Evolutionary conservation across 2,329 filamentous ascomycete species (phyloP), one percentile per base, ranked within the genome.

Genomic region (Colletotrichum destructivum): DNA sequence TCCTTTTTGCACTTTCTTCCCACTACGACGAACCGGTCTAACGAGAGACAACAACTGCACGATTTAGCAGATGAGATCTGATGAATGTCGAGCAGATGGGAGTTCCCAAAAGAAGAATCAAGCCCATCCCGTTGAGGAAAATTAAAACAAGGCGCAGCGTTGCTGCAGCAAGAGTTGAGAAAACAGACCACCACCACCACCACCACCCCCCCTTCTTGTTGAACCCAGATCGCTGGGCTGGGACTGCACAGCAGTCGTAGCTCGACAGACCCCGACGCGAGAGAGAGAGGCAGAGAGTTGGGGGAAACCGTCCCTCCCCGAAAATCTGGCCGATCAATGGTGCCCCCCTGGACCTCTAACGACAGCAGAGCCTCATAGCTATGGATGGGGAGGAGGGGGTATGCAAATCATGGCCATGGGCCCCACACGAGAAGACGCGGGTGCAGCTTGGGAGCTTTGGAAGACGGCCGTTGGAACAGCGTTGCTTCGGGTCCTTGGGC

Each of bases 21-120:
- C 61, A 55, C 47, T 38, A 46, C 40, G 13, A 54, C 38, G 31
- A 31, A 35, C 31, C 21, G 21, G 11, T 35, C 21, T n/a, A 62
- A 52, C 31, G 31, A 35, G 8, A 35, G 8, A 35, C 31, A 52
- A 26, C 18, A 49, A 61, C 59, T 55, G 35, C 49, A 54, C 38
- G 60, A 62, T 62, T 35, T 16, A 42, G 21, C 35, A 52, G 46
- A 62, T 62, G 60, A 62, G 60, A 62, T 52, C 46, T 62, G 60
- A 62, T 62, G 60, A 23, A 26, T 51, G 46, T 12, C 3, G 21
- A 38, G 31, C 18, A 51, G 8, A 8, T 18, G n/a, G 31, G 9
- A 2, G 6, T 23, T 8, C 4, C 18, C 8, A 21, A 16, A 38
- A 35, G 46, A 11, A 21, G 18, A 12, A 21, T 5, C 23, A 51